A percentile compares a stretch with the other conserved stretches of the same genome.
These are phyloP conservation scores for Arctium lappa DNA, from an alignment of 129 eudicot genomes.

Conservation along the genomic window DNA sequence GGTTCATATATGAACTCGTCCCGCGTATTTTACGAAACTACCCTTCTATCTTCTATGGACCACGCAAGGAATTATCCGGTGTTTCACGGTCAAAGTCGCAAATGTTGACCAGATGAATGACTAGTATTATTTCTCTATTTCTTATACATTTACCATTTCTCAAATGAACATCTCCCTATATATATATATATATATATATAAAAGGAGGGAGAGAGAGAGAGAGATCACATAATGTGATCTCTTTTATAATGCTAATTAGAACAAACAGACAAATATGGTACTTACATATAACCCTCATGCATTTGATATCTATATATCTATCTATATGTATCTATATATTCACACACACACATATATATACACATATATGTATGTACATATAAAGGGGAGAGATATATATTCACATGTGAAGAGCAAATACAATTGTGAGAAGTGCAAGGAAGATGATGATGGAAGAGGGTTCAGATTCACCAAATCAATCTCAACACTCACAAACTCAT, in stretches of 20 bases:
- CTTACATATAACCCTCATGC: not conserved
- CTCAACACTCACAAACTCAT: conserved; percentile 13
- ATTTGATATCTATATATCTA: not conserved
- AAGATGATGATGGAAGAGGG: conserved; percentile 11
- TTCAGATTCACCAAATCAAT: conserved; percentile 16
- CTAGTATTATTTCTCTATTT: no score
- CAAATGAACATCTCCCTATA: no score
- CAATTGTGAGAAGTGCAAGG: conserved; percentile 13
- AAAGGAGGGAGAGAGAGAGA: not conserved
- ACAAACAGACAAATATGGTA: not conserved
- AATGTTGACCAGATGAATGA: no score
- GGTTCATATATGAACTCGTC: no score
- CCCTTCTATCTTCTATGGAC: no score
- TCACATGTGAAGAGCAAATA: conserved; percentile 11
- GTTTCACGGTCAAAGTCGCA: no score
- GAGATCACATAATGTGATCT: not conserved
- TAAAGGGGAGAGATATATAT: not conserved
- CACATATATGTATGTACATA: not conserved
- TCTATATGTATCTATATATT: not conserved
- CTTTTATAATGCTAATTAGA: not conserved
- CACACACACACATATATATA: not conserved
- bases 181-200: no score
- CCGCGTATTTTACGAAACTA: no score
- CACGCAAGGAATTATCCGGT: no score
- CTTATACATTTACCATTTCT: no score